These are phyloP conservation scores for Paramecium sonneborni DNA, from an alignment of 73 alveolate genomes.

Conservation along the genomic window DNA sequence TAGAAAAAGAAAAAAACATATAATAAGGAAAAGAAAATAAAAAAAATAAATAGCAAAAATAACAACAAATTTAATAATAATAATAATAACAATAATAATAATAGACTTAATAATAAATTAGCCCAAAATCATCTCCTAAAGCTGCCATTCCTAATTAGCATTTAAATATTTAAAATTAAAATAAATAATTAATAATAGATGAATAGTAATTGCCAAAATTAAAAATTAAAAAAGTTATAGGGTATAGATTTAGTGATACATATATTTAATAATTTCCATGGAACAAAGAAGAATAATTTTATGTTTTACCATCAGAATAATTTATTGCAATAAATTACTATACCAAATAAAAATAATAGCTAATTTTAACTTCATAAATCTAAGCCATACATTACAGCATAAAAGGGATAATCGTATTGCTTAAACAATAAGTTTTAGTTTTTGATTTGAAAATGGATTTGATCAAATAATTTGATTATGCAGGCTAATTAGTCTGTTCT, in stretches of 20 bases:
- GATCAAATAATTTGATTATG: not conserved
- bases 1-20: not conserved
- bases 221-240: not conserved
- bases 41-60: not conserved
- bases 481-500: not conserved
- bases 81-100: not conserved
- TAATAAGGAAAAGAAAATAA: slow-evolving; percentile 19
- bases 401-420: not conserved
- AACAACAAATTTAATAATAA: not conserved
- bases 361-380: not conserved
- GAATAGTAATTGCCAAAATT: slow-evolving; percentile 29
- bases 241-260: not conserved
- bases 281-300: slow-evolving; percentile 10
- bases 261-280: slow-evolving; percentile 21
- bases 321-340: slow-evolving; percentile 12
- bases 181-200: slow-evolving; percentile 11
- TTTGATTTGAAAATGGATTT: slow-evolving; percentile 25
- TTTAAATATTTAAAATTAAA: slow-evolving; percentile 2
- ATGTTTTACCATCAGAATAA: slow-evolving; percentile 21
- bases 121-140: slow-evolving; percentile 8
- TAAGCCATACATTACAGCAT: not conserved
- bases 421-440: not conserved
- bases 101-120: not conserved
- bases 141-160: not conserved
- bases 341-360: not conserved